phyloP scores from a whole-genome alignment of 257 asterid genomes.

The Nicotiana obtusifolia region DNA sequence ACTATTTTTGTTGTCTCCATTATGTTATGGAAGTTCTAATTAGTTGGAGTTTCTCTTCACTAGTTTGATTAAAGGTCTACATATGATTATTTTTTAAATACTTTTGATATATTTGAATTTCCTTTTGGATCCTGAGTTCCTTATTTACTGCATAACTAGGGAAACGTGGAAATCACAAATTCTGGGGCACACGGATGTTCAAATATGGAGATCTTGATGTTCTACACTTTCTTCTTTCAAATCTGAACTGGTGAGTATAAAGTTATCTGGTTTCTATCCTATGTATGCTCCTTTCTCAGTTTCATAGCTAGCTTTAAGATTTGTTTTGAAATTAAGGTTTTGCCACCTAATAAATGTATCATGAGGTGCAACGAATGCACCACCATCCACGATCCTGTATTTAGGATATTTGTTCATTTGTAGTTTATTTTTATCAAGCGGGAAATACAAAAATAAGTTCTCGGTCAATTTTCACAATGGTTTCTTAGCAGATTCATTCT shows the following conservation, averaged over 20 bases:
- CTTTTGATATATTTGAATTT: neutral
- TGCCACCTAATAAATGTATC: neutral
- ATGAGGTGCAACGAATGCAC: neutral
- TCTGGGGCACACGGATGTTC: slow-evolving; percentile 99
- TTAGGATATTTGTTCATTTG: neutral
- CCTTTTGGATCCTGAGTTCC: neutral
- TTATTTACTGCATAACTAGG: slow-evolving; percentile 41
- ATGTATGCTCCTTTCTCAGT: slow-evolving; percentile 9
- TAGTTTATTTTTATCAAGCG: neutral
- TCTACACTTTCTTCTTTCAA: slow-evolving; percentile 95
- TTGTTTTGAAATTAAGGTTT: neutral
- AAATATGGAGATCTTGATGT: slow-evolving; percentile 89
- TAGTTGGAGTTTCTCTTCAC: neutral
- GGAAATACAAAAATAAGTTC: neutral
- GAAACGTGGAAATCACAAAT: slow-evolving; percentile 93
- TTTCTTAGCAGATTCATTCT: neutral
- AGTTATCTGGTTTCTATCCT: neutral
- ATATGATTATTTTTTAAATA: neutral
- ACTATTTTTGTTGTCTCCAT: neutral
- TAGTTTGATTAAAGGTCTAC: neutral
- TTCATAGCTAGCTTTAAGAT: neutral
- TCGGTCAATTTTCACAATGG: neutral
- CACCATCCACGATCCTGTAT: neutral
- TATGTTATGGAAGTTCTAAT: neutral
- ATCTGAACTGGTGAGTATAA: slow-evolving; percentile 72